phyloP scores from a whole-genome alignment of 1,139 yeast genomes.

The Magnusiomyces clavatus region DNA sequence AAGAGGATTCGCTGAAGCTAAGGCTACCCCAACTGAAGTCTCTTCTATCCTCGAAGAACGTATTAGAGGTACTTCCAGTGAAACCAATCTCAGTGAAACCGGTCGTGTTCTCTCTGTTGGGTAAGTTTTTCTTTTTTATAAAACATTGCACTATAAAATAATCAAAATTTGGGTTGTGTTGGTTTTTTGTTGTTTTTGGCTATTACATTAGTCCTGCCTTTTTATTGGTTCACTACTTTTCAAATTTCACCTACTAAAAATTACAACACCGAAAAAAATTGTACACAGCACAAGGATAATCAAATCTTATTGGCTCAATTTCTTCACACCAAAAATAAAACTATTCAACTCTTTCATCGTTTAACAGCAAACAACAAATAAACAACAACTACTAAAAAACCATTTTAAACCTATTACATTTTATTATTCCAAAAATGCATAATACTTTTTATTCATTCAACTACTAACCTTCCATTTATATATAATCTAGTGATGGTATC shows the following conservation, averaged over 20 bases:
- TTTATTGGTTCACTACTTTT: conserved; percentile 1
- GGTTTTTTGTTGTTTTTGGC: too few species aligned
- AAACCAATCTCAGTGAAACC: conserved; percentile 97
- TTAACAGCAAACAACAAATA: background rate
- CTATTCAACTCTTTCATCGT: conserved; percentile 1
- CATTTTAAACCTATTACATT: background rate
- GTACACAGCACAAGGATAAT: too few species aligned
- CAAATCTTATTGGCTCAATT: conserved; percentile 1
- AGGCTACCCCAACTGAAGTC: conserved; percentile 99
- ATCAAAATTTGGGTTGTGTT: too few species aligned
- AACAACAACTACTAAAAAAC: background rate
- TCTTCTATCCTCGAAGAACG: conserved; percentile 98
- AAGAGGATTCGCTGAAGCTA: conserved; percentile 77
- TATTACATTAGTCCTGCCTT: background rate
- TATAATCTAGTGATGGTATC: conserved; percentile 81
- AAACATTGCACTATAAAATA: too few species aligned
- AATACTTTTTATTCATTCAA: background rate
- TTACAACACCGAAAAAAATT: conserved; percentile 1
- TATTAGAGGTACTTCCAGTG: conserved; percentile 98
- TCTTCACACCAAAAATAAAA: conserved; percentile 9
- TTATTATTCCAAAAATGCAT: too few species aligned
- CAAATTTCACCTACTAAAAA: background rate
- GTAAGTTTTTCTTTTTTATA: conserved; percentile 39
- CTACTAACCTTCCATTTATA: conserved; percentile 1
- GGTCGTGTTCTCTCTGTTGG: conserved; percentile 99